Conservation (phyloP, 108 stramenopile species). For the Fistulifera pelliculosa region DNA sequence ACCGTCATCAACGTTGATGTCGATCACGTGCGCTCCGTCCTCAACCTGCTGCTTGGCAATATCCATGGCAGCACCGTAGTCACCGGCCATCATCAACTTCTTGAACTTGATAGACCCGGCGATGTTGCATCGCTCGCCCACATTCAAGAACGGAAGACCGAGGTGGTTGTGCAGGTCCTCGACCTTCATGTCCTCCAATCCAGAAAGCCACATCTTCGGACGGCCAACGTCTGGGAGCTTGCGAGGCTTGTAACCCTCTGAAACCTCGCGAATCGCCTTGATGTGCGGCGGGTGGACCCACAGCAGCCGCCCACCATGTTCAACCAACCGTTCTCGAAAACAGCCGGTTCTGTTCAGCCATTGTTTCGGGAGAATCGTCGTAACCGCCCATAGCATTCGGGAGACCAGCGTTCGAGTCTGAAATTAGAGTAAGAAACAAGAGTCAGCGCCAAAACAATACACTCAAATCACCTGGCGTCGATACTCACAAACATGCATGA, state of each 20-base stretch:
- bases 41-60: conserved; percentile 97
- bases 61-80: conserved; percentile 95
- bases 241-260: conserved; percentile 56
- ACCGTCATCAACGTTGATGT: conserved; percentile 99
- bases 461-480: too few relatives aligned
- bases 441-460: too few relatives aligned
- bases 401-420: conserved; percentile 93
- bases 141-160: conserved; percentile 92
- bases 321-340: conserved; percentile 92
- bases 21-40: conserved; percentile 97
- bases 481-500: conserved; percentile 75
- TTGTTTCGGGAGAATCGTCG: conserved; percentile 93
- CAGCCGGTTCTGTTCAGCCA: conserved; percentile 85
- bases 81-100: conserved; percentile 93
- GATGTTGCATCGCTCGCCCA: conserved; percentile 97
- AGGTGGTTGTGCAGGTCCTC: conserved; percentile 89
- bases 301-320: conserved; percentile 99
- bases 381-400: conserved; percentile 99
- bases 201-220: conserved; percentile 95
- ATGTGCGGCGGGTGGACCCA: conserved; percentile 97
- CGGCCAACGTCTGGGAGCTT: conserved; percentile 75
- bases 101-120: conserved; percentile 93
- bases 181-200: conserved; percentile 89
- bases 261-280: conserved; percentile 71
- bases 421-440: too few relatives aligned